Base-by-base conservation (phyloP, 345 rosid species). In the Salix viminalis region DNA sequence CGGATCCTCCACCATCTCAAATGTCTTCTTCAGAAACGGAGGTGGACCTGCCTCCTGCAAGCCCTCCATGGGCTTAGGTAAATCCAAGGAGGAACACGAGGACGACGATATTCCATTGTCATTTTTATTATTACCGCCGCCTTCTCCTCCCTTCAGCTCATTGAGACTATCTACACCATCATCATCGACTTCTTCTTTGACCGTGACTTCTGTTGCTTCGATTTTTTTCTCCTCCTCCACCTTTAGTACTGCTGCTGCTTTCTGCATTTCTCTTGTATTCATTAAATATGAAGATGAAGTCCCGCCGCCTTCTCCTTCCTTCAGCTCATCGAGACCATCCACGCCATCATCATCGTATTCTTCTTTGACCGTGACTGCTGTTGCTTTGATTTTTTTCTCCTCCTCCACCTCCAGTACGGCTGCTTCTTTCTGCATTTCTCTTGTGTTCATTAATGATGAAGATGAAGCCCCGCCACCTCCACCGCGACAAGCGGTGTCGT, bases 11-110 rank as follows among this genome's bases (percentile, higher is more conserved):
- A 81, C 84, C 84, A 81, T 77, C 75, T 81, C 84, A 28, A 77
- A 81, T 7, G 65, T 74, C 73, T 81, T 81, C 68, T 34, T 81
- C 13, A 77, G 64, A 65, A 79, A 70, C 7, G 75, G 73, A 2
- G 77, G 77, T 30, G 91, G 90, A 65, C 89, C 88, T n/a, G 72
- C 71, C 66, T 89, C 92, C 65, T 87, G 78, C 74, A 93, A 74
- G 9, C 91, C 91, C 73, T 90, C 89, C 80, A 87, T 73, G 8
- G 94, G 91, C 76, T 75, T 84, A 4, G 91, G 83, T 73, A 73
- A 65, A 61, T 15, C 81, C 72, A 37, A 80, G n/a, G 81, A 66
- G n/a, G 85, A 73, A 23, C 82, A 79, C 4, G 85, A 82, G 48
- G 82, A 81, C 9, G 85, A 69, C 2, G 83, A 83, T 46, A 46